These are phyloP conservation scores for Neoarthrinium moseri DNA, from an alignment of 2,329 filamentous ascomycete species.

Conservation along the genomic window DNA sequence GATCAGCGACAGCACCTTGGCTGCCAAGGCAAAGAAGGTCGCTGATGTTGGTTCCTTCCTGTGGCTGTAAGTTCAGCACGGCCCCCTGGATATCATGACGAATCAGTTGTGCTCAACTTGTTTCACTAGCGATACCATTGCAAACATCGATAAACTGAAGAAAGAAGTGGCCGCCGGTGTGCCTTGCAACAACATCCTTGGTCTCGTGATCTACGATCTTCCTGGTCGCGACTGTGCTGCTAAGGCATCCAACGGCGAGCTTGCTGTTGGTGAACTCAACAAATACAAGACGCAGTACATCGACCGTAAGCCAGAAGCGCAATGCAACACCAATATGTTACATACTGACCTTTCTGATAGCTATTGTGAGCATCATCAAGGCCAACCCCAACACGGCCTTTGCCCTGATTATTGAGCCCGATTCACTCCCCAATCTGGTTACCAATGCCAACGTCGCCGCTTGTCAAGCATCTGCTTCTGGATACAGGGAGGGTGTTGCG, in stretches of 20 bases:
- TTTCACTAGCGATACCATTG: constrained; percentile 44
- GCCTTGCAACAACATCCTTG: constrained; percentile 36
- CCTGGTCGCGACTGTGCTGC: constrained; percentile 60
- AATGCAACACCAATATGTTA: no score
- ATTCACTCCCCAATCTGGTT: constrained; percentile 58
- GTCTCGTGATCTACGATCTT: constrained; percentile 57
- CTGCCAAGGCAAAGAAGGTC: constrained; percentile 49
- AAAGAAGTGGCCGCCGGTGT: constrained; percentile 44
- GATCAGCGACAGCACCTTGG: constrained; percentile 46
- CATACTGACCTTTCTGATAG: no score
- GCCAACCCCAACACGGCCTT: constrained; percentile 44
- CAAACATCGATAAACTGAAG: constrained; percentile 49
- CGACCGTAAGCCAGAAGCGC: constrained; percentile 40
- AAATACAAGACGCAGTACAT: constrained; percentile 56
- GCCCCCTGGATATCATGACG: background rate
- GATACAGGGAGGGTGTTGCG: constrained; percentile 49
- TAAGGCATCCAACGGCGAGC: constrained; percentile 58
- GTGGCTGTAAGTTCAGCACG: constrained; percentile 43
- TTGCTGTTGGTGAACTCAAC: constrained; percentile 46
- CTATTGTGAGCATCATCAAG: constrained; percentile 42
- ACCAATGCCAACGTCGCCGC: constrained; percentile 53
- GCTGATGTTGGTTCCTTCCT: constrained; percentile 55
- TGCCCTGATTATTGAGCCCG: constrained; percentile 52
- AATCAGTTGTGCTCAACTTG: background rate
- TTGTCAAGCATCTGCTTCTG: constrained; percentile 44